These are phyloP conservation scores for Lactarius vividus DNA, from an alignment of 768 basidiomycete genomes.

Conservation along the genomic window DNA sequence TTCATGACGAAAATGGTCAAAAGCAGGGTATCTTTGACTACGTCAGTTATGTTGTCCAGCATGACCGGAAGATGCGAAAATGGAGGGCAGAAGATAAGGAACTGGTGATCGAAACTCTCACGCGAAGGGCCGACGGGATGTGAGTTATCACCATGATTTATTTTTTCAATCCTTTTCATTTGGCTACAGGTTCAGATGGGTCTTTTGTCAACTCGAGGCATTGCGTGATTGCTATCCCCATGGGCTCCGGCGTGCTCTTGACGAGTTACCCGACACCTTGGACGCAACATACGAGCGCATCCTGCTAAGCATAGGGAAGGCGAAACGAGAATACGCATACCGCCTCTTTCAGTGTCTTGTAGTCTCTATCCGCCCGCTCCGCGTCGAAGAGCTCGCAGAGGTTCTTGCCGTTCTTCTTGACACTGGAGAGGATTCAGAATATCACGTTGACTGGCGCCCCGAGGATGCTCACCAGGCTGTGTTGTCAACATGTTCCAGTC, in stretches of 20 bases:
- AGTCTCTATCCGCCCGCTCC: neutral
- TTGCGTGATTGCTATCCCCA: neutral
- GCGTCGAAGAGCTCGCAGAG: slow-evolving; percentile 10
- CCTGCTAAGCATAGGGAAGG: slow-evolving; percentile 1
- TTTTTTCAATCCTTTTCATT: neutral
- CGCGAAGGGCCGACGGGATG: slow-evolving; percentile 10
- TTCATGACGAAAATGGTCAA: slow-evolving; percentile 6
- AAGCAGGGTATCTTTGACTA: neutral
- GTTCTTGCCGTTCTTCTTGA: neutral
- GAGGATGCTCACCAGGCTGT: neutral
- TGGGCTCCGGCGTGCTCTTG: neutral
- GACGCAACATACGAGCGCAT: slow-evolving; percentile 7
- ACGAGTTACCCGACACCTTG: neutral
- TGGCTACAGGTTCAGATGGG: slow-evolving; percentile 4
- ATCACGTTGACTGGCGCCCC: neutral
- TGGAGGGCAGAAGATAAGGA: neutral
- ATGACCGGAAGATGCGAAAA: neutral
- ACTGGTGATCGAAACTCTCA: neutral
- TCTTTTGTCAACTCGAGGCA: slow-evolving; percentile 1
- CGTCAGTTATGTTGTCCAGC: neutral
- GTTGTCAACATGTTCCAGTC: neutral
- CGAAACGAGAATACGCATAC: neutral
- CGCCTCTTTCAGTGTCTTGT: neutral
- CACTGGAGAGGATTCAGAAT: neutral
- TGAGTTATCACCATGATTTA: neutral